Conservation (phyloP, 2,329 filamentous ascomycete species). For the Diaporthe eres region DNA sequence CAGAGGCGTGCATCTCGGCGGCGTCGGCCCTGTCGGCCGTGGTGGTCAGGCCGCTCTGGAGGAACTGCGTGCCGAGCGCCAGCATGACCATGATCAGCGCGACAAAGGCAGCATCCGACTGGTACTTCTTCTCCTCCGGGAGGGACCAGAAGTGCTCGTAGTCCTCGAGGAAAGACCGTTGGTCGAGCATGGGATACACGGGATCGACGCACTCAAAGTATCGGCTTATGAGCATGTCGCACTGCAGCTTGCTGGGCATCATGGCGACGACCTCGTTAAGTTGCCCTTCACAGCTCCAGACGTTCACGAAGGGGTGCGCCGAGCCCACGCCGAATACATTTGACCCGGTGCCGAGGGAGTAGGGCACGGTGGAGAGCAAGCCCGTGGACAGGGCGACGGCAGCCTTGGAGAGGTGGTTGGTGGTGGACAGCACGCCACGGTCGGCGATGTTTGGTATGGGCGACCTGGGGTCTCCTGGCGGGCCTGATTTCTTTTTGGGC, state of each 20-base stretch:
- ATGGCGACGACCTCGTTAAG: slow-evolving; percentile 82
- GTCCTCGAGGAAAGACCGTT: slow-evolving; percentile 81
- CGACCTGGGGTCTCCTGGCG: slow-evolving; percentile 53
- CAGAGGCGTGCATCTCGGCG: slow-evolving; percentile 86
- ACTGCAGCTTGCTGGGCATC: slow-evolving; percentile 81
- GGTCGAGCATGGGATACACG: slow-evolving; percentile 85
- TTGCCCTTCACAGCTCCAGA: slow-evolving; percentile 85
- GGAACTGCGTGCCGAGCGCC: slow-evolving; percentile 84
- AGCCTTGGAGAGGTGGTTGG: slow-evolving; percentile 60
- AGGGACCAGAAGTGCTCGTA: slow-evolving; percentile 85
- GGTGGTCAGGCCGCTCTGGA: slow-evolving; percentile 68
- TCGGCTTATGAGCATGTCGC: slow-evolving; percentile 75
- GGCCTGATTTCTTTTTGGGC: slow-evolving; percentile 64
- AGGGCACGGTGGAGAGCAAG: slow-evolving; percentile 80
- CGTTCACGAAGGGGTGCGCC: slow-evolving; percentile 85
- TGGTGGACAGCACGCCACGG: slow-evolving; percentile 61
- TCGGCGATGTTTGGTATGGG: slow-evolving; percentile 70
- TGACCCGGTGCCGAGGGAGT: slow-evolving; percentile 77
- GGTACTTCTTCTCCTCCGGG: slow-evolving; percentile 67
- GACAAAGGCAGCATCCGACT: slow-evolving; percentile 77
- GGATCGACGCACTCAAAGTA: slow-evolving; percentile 83
- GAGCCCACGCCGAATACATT: slow-evolving; percentile 87
- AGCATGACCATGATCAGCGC: slow-evolving; percentile 84
- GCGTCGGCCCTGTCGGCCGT: slow-evolving; percentile 70
- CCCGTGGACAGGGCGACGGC: slow-evolving; percentile 70